Evolutionary conservation across 352 stramenopile genomes (phyloP), one percentile per base, ranked within the genome.

Genomic region (Pythium brassicae): DNA sequence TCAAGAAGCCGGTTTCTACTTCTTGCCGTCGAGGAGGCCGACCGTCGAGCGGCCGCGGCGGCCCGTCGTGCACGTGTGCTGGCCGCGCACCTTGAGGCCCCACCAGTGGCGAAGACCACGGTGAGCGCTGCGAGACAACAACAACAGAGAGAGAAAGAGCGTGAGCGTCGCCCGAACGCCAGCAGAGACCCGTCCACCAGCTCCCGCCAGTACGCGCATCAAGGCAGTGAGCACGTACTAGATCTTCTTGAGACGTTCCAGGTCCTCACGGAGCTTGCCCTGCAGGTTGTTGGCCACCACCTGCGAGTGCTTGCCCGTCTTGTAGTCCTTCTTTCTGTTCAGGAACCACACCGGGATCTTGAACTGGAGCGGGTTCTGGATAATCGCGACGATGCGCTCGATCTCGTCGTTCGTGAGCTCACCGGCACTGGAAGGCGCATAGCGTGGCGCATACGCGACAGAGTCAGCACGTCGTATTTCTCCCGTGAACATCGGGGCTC

Each of bases 231-330:
- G 20, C 10, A 59, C 55, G 44, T 61, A 82, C 59, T 97, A 93
- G 76, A 99, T 99, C 92, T 99, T 99, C 94, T 99, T 99, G 68
- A 99, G 83, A 71, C 96, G 86, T 80, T 99, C 97, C 64, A 99
- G 92, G 89, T 99, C 97, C 67, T 99, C 97, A 88, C 97, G 96
- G 69, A 99, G 93, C 81, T 98, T 99, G 72, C 92, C 92, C 79
- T 98, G 94, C 60, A 99, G 89, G 76, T 96, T 97, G 80, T 99
- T 98, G 55, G 97, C 94, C 64, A 99, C 97, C 53, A 98, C 83
- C 85, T 99, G 97, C 65, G 82, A 97, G 84, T 98, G 98, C 84
- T 99, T 99, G 82, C 97, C 97, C 52, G 96, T 99, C 88, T 99
- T 99, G 83, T 98, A 98, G 86, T 99, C 97, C 88, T 99, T 99